Evolutionary conservation across 1,284 basidiomycete genomes (phyloP).

Genomic region (Schizophyllum amplum): DNA sequence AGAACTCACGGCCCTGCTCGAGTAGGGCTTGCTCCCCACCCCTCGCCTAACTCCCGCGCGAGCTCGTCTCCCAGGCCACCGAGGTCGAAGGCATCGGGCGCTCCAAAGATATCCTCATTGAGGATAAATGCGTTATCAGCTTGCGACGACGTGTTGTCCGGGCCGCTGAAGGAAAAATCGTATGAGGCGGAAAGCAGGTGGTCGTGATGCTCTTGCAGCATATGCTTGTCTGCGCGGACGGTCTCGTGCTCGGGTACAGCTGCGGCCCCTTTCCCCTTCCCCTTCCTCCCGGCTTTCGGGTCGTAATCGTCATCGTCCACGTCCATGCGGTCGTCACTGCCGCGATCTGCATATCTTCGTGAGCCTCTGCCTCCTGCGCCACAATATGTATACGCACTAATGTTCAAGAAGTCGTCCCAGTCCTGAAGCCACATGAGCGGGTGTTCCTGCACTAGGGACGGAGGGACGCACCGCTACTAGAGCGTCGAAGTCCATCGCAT

Average conservation of each 20-base stretch:
- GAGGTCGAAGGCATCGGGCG: conserved; percentile 47
- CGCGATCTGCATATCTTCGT: conserved; percentile 10
- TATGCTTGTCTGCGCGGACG: conserved; percentile 46
- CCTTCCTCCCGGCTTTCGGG: conserved; percentile 25
- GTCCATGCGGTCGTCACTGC: conserved; percentile 21
- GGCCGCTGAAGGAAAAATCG: conserved; percentile 45
- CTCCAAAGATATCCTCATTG: conserved; percentile 43
- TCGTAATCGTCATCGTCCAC: conserved; percentile 46
- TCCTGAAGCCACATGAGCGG: conserved; percentile 29
- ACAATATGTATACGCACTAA: conserved; percentile 15
- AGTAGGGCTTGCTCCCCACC: conserved; percentile 34
- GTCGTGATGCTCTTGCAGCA: conserved; percentile 61
- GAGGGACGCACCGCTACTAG: conserved; percentile 49
- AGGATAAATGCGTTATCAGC: conserved; percentile 36
- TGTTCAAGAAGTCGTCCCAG: conserved; percentile 55
- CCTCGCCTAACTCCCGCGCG: conserved; percentile 62
- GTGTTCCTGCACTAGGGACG: not conserved
- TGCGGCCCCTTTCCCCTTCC: conserved; percentile 26
- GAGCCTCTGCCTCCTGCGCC: not conserved
- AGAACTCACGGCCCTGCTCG: too few relatives aligned
- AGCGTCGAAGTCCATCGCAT: conserved; percentile 58
- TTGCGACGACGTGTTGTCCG: conserved; percentile 50
- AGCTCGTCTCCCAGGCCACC: conserved; percentile 61
- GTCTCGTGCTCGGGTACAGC: conserved; percentile 28
- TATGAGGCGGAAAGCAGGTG: conserved; percentile 59